Percentiles rank a stretch among this genome's conserved stretches.
These are phyloP conservation scores for Bonia amplexicaulis DNA, from an alignment of 176 grass and related monocot species.

Conservation along the genomic window DNA sequence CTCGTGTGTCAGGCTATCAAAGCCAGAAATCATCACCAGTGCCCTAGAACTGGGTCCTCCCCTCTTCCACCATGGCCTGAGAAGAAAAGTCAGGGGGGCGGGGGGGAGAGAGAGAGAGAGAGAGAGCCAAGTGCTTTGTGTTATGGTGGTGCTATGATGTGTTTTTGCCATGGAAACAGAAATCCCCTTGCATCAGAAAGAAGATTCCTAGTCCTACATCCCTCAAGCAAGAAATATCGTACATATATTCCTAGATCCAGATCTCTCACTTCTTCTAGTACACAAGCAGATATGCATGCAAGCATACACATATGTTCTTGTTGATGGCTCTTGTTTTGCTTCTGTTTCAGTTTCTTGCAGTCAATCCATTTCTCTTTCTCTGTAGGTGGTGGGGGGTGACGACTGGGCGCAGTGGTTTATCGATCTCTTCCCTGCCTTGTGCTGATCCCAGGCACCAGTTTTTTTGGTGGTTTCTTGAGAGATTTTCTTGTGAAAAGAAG, in stretches of 20 bases:
- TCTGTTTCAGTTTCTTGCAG: not conserved
- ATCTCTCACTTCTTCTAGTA: not conserved
- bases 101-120: no score
- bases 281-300: not conserved
- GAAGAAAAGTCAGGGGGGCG: no score
- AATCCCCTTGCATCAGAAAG: not conserved
- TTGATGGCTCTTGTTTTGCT: not conserved
- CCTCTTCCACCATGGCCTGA: no score
- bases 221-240: not conserved
- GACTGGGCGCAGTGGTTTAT: slow-evolving; percentile 54
- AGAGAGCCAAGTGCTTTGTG: not conserved
- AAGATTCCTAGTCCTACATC: not conserved
- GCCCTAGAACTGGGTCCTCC: not conserved
- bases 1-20: not conserved
- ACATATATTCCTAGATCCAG: not conserved
- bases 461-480: not conserved
- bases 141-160: not conserved
- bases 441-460: not conserved
- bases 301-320: not conserved
- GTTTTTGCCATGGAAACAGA: not conserved
- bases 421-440: slow-evolving; percentile 55
- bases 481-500: not conserved
- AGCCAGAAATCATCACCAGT: not conserved
- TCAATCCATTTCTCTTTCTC: not conserved
- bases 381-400: not conserved